phyloP scores from a whole-genome alignment of 2,329 filamentous ascomycete genomes.

The Clonostachys byssicola region DNA sequence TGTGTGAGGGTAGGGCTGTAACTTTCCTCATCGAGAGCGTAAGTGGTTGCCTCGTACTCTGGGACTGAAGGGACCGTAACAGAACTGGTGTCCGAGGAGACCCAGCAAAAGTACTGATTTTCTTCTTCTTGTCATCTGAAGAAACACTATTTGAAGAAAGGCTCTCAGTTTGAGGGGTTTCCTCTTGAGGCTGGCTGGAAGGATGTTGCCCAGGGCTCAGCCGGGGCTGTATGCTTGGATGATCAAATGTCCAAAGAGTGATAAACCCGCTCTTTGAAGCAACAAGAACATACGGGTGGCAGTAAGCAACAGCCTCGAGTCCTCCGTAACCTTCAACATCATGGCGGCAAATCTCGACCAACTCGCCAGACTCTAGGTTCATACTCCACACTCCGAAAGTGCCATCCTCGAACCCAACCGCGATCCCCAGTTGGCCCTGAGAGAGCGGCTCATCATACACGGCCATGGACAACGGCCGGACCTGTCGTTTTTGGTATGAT shows the following conservation, averaged over 20 bases:
- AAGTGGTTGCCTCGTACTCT: conserved; percentile 73
- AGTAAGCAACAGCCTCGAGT: conserved; percentile 67
- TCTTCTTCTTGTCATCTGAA: background rate
- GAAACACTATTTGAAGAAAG: too few species aligned
- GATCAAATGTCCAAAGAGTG: conserved; percentile 68
- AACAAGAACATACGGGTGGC: conserved; percentile 72
- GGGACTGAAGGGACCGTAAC: conserved; percentile 69
- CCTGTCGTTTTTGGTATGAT: conserved; percentile 8
- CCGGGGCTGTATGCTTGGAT: background rate
- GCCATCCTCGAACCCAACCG: conserved; percentile 69
- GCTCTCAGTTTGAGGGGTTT: conserved; percentile 1
- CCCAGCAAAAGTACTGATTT: background rate
- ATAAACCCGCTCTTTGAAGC: conserved; percentile 72
- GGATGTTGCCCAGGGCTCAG: too few species aligned
- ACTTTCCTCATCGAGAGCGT: conserved; percentile 78
- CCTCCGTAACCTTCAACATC: conserved; percentile 58
- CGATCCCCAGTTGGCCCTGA: conserved; percentile 49
- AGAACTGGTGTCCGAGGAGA: conserved; percentile 31
- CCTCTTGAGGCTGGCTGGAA: background rate
- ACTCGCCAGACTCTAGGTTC: conserved; percentile 30
- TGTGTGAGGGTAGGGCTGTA: conserved; percentile 19
- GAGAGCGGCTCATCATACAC: conserved; percentile 50
- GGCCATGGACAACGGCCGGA: conserved; percentile 57
- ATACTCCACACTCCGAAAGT: conserved; percentile 68
- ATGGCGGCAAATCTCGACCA: conserved; percentile 54